Conservation (phyloP, 2,329 filamentous ascomycete species). For the Hymenoscyphus fraxineus region DNA sequence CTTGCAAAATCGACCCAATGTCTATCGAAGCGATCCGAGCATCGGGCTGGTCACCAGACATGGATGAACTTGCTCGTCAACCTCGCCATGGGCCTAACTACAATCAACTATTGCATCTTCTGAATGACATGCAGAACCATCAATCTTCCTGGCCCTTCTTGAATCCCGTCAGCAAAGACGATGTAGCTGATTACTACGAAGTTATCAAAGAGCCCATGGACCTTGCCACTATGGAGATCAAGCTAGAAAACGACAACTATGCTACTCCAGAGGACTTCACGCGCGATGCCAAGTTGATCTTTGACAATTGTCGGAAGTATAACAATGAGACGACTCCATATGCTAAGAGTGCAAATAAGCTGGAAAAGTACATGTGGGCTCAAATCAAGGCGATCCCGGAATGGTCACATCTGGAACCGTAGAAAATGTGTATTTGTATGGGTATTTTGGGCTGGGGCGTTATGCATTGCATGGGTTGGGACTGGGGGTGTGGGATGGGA, state of each 20-base stretch:
- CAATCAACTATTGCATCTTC: slow-evolving; percentile 84
- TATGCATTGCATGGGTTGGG: background rate
- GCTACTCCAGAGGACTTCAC: slow-evolving; percentile 89
- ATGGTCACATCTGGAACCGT: slow-evolving; percentile 60
- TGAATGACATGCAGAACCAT: slow-evolving; percentile 95
- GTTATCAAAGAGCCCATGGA: slow-evolving; percentile 99
- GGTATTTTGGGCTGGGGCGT: background rate
- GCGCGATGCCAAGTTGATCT: slow-evolving; percentile 82
- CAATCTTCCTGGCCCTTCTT: slow-evolving; percentile 92
- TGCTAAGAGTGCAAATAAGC: slow-evolving; percentile 87
- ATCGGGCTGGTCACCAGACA: slow-evolving; percentile 93
- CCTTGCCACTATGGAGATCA: slow-evolving; percentile 89
- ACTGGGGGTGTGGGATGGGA: no score
- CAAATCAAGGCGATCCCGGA: slow-evolving; percentile 89
- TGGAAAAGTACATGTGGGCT: slow-evolving; percentile 93
- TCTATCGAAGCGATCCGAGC: slow-evolving; percentile 83
- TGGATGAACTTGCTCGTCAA: slow-evolving; percentile 94
- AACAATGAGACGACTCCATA: slow-evolving; percentile 95
- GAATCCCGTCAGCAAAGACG: slow-evolving; percentile 88
- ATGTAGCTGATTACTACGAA: slow-evolving; percentile 98
- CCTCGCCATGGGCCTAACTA: slow-evolving; percentile 95
- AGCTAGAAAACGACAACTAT: slow-evolving; percentile 91
- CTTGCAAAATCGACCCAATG: slow-evolving; percentile 76
- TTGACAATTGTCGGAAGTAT: slow-evolving; percentile 92
- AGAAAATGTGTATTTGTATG: background rate